A percentile compares a stretch with the other conserved stretches of the same genome.
Conservation (phyloP, 169 alveolate species). For the Plasmodium knowlesi region DNA sequence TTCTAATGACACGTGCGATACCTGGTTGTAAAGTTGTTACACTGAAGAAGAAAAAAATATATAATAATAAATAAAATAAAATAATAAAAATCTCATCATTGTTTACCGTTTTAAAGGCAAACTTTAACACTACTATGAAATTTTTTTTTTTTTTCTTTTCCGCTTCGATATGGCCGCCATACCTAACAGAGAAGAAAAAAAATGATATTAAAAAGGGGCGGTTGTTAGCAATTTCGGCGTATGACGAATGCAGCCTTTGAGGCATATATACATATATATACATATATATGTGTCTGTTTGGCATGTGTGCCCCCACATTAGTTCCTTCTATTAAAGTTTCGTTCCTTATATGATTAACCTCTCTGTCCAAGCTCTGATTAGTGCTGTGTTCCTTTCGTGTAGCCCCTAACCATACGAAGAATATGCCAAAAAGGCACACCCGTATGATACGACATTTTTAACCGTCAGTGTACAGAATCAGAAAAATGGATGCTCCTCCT, state of each 20-base stretch:
- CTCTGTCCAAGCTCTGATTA: not conserved
- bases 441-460: not conserved
- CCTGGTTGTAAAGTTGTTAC: not conserved
- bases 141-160: constrained; percentile 7
- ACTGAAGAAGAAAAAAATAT: not conserved
- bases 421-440: not conserved
- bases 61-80: not conserved
- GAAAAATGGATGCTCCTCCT: constrained; percentile 9
- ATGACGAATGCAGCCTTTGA: not conserved
- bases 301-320: not conserved
- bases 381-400: not conserved
- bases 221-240: not conserved
- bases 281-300: not conserved
- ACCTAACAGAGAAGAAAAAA: not conserved
- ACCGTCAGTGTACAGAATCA: not conserved
- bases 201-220: constrained; percentile 9
- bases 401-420: not conserved
- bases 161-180: constrained; percentile 1
- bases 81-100: not conserved
- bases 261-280: not conserved
- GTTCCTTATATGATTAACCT: not conserved
- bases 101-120: not conserved
- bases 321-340: not conserved
- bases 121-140: not conserved
- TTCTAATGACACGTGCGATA: not conserved